These are phyloP conservation scores for Chlamydomonas incerta DNA, from an alignment of 139 green algal genomes.

Conservation along the genomic window DNA sequence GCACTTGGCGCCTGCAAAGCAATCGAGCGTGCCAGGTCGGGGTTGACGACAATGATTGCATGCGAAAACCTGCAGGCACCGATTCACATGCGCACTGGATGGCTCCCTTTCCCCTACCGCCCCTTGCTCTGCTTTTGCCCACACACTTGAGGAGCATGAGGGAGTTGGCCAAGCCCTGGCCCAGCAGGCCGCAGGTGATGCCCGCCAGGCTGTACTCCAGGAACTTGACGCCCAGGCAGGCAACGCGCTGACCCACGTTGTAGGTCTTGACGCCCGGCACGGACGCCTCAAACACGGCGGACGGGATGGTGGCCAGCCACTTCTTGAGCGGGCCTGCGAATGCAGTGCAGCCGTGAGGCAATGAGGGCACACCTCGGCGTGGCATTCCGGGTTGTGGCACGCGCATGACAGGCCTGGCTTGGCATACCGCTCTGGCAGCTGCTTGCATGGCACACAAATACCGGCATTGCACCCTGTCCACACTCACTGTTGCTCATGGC, in stretches of 20 bases:
- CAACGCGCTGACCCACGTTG: slow-evolving; percentile 60
- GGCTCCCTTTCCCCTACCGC: too few species aligned
- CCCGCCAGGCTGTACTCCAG: slow-evolving; percentile 92
- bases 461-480: too few species aligned
- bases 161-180: slow-evolving; percentile 91
- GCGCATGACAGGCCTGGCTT: too few species aligned
- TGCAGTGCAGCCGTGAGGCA: neutral
- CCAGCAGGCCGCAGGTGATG: slow-evolving; percentile 89
- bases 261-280: slow-evolving; percentile 69
- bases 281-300: slow-evolving; percentile 82
- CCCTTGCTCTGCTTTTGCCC: too few species aligned
- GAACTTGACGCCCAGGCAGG: slow-evolving; percentile 84
- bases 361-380: too few species aligned
- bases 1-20: slow-evolving; percentile 66
- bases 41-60: too few species aligned
- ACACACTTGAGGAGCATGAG: slow-evolving; percentile 86
- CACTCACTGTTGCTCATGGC: slow-evolving; percentile 47
- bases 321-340: slow-evolving; percentile 43
- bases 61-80: too few species aligned
- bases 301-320: slow-evolving; percentile 68
- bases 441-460: too few species aligned
- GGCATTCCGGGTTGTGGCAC: too few species aligned
- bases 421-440: too few species aligned
- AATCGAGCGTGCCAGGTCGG: too few species aligned
- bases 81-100: too few species aligned